Base-by-base conservation (phyloP, 1,139 yeast species). In the Hyphopichia wangnamkhiaoensis region DNA sequence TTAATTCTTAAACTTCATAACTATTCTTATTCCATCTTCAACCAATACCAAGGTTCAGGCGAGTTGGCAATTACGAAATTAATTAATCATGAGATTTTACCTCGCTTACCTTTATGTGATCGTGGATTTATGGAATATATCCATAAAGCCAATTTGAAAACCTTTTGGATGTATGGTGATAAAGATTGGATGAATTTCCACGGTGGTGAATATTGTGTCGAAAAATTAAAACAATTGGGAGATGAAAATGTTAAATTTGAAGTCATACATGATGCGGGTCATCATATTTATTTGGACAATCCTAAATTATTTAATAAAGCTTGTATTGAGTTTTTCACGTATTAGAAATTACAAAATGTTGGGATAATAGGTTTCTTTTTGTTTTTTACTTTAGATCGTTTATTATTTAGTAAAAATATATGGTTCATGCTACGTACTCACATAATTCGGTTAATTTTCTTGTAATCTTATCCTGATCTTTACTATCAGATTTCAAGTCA, bases 161-260 rank as follows among this genome's bases (percentile, higher is more conserved):
- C 61, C 1, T 41, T 63, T 4, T 68, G 76, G 73, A 37, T 69
- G 30, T 71, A 71, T 41, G 77, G 75, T 1, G 74, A 67, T 9
- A 63, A 61, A 32, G 75, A 71, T 43, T 71, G 76, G 76, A 71
- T 71, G 76, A 71, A 71, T 40, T 36, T 45, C 5, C 60, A 61
- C 19, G 77, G 77, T 2, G 77, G 77, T 1, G 50, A 59, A 39
- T 60, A 62, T 42, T 61, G 71, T 19, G 54, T 49, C 38, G 58
- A 65, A 6, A 53, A 59, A 33, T 48, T 71, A 3, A 32, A 44
- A 10, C 42, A 45, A 6, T 37, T 48, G 27, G 58, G 54, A 8
- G 49, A 52, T 8, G 40, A 49, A 3, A 38, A 56, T 14, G 43
- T 63, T 4, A 43, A 47, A 3, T 65, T 58, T 37, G 42, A 49